phyloP scores from a whole-genome alignment of 768 basidiomycete species.

The Lepiota venenata region DNA sequence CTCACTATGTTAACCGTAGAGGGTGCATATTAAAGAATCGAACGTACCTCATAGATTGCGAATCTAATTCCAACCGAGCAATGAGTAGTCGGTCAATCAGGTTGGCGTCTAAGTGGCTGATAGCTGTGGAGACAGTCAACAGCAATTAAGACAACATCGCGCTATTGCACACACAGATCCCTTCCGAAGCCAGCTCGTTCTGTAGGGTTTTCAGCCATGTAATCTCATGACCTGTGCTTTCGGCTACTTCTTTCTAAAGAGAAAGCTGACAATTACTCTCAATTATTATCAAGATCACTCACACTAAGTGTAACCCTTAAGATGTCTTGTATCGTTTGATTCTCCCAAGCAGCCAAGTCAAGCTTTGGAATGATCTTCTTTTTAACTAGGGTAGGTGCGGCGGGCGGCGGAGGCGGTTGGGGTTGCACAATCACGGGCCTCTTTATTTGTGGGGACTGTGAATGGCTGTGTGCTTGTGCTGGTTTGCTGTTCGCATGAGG shows the following conservation, averaged over 20 bases:
- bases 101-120: constrained; percentile 48
- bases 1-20: constrained; percentile 7
- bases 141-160: background rate
- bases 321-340: constrained; percentile 61
- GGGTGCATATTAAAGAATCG: background rate
- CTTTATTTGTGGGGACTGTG: constrained; percentile 32
- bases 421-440: constrained; percentile 28
- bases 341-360: constrained; percentile 67
- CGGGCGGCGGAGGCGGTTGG: constrained; percentile 26
- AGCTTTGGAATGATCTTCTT: constrained; percentile 44
- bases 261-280: background rate
- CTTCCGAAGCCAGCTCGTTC: constrained; percentile 64
- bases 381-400: constrained; percentile 34
- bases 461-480: constrained; percentile 17
- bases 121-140: constrained; percentile 19
- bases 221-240: constrained; percentile 58
- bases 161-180: constrained; percentile 34
- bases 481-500: constrained; percentile 9
- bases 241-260: constrained; percentile 52
- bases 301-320: constrained; percentile 82
- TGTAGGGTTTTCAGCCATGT: constrained; percentile 84
- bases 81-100: constrained; percentile 80
- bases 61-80: constrained; percentile 77
- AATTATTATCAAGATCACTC: constrained; percentile 23
- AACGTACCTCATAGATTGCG: constrained; percentile 63